Percentiles rank a stretch among this genome's conserved stretches.
Conservation (phyloP, 2,329 filamentous ascomycete genomes). For the Exophiala mesophila region DNA sequence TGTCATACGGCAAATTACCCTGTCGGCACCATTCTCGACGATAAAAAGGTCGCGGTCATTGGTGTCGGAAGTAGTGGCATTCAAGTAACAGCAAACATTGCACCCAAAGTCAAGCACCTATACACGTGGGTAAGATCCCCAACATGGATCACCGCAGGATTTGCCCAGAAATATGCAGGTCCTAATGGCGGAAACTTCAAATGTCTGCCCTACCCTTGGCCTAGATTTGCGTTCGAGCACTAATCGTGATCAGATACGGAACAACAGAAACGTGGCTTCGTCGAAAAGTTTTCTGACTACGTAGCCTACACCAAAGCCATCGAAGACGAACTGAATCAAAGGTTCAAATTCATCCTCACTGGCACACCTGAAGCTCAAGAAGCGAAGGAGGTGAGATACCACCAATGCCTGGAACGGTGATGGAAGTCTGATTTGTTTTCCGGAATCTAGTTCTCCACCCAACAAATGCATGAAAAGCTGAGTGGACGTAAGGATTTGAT, state of each 20-base stretch:
- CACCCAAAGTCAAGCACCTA: slow-evolving; percentile 32
- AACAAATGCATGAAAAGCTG: slow-evolving; percentile 14
- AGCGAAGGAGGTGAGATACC: slow-evolving; percentile 29
- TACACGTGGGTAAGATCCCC: slow-evolving; percentile 30
- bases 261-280: slow-evolving; percentile 18
- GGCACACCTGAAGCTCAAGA: slow-evolving; percentile 42
- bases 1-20: slow-evolving; percentile 32
- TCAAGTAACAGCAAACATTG: slow-evolving; percentile 34
- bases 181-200: slow-evolving; percentile 22
- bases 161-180: slow-evolving; percentile 25
- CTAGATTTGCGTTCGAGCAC: slow-evolving; percentile 29
- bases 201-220: slow-evolving; percentile 17
- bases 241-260: slow-evolving; percentile 13
- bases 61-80: slow-evolving; percentile 27
- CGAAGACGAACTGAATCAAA: slow-evolving; percentile 49
- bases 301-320: slow-evolving; percentile 45
- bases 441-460: slow-evolving; percentile 11
- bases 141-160: slow-evolving; percentile 30
- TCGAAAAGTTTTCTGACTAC: slow-evolving; percentile 12
- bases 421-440: background rate
- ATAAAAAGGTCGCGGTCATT: slow-evolving; percentile 28
- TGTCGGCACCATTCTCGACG: slow-evolving; percentile 26
- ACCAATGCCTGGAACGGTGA: too few relatives aligned
- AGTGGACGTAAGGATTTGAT: slow-evolving; percentile 35
- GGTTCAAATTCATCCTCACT: slow-evolving; percentile 51